phyloP scores from a whole-genome alignment of 73 alveolate species.

The Symbiodinium pilosum region DNA sequence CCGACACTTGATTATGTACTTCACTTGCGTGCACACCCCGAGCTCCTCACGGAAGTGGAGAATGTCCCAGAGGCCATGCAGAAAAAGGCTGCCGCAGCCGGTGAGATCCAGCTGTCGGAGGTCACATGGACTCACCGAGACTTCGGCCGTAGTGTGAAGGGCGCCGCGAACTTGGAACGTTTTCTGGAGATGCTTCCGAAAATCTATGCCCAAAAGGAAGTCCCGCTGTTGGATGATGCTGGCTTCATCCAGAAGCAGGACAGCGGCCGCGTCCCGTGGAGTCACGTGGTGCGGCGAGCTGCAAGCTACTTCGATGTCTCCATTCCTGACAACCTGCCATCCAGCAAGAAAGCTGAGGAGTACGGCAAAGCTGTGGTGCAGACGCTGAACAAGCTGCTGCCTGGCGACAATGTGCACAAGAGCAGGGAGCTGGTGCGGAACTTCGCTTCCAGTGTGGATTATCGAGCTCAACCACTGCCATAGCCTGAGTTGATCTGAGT shows the following conservation, averaged over 20 bases:
- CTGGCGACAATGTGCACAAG: not conserved
- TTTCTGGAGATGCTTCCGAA: not conserved
- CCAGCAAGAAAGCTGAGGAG: not conserved
- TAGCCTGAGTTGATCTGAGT: too few relatives aligned
- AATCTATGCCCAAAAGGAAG: not conserved
- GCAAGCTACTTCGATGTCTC: not conserved
- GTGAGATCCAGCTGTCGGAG: not conserved
- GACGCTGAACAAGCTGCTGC: not conserved
- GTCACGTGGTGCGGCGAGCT: not conserved
- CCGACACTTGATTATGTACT: not conserved
- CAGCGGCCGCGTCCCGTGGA: not conserved
- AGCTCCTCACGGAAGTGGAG: not conserved
- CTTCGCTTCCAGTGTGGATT: not conserved
- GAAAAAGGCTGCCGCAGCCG: not conserved
- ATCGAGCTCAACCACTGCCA: not conserved
- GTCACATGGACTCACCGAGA: not conserved
- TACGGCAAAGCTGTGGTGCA: not conserved
- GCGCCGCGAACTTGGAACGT: not conserved
- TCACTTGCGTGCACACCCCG: not conserved
- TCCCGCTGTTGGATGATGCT: not conserved
- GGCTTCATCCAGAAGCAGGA: not conserved
- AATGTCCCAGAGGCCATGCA: not conserved
- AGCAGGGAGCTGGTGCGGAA: not conserved
- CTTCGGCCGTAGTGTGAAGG: not conserved
- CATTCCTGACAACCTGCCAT: not conserved